Percentiles rank a stretch among this genome's conserved stretches.
These are phyloP conservation scores for Vitellaria paradoxa DNA, from an alignment of 179 eudicot genomes.

Conservation along the genomic window DNA sequence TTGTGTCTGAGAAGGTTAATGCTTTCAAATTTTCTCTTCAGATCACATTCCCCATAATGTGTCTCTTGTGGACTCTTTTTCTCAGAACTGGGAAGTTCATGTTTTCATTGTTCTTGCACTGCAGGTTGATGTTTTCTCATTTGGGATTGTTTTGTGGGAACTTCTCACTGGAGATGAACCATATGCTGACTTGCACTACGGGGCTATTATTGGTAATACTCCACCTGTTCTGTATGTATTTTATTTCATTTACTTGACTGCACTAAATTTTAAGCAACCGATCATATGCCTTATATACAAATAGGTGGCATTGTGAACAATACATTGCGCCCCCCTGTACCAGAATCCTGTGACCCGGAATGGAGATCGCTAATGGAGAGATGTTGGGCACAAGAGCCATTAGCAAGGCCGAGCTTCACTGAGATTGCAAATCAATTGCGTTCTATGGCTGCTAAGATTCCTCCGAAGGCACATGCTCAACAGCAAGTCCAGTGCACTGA, in stretches of 20 bases:
- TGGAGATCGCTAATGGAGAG: conserved; percentile 91
- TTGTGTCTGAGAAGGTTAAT: conserved; percentile 85
- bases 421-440: conserved; percentile 80
- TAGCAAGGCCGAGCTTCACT: conserved; percentile 78
- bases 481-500: conserved; percentile 22
- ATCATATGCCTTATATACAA: not conserved
- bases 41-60: not conserved
- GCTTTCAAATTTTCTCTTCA: not conserved
- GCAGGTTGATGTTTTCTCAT: conserved; percentile 92
- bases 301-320: conserved; percentile 96
- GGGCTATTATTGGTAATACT: conserved; percentile 80
- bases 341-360: conserved; percentile 72
- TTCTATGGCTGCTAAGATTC: conserved; percentile 60
- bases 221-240: not conserved
- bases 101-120: conserved; percentile 4
- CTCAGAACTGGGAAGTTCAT: not conserved
- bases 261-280: not conserved
- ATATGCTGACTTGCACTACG: conserved; percentile 90
- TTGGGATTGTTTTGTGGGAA: conserved; percentile 94
- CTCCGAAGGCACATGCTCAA: conserved; percentile 49
- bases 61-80: not conserved
- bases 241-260: not conserved
- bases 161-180: conserved; percentile 96
- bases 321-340: conserved; percentile 82
- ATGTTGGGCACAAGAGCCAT: conserved; percentile 91